Evolutionary conservation across 2,329 filamentous ascomycete species (phyloP).

Genomic region (Drechslerella dactyloides): DNA sequence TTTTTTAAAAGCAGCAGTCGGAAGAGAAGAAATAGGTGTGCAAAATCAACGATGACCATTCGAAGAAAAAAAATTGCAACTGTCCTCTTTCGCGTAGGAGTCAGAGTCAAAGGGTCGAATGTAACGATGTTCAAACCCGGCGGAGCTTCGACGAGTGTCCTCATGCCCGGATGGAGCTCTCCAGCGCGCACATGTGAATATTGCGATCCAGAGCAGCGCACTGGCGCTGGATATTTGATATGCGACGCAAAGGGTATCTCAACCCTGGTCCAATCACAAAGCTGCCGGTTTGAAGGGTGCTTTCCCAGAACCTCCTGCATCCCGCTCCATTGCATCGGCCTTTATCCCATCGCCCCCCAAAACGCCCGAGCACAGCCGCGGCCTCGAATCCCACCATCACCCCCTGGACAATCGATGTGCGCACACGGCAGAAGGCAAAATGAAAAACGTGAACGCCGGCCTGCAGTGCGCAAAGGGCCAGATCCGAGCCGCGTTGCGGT

Average conservation of each 20-base stretch:
- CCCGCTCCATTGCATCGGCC: constrained; percentile 13
- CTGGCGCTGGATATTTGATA: constrained; percentile 14
- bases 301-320: constrained; percentile 11
- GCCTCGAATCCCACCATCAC: background rate
- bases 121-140: background rate
- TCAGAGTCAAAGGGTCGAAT: too few species aligned
- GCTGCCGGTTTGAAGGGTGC: constrained; percentile 19
- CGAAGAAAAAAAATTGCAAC: too few species aligned
- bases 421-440: constrained; percentile 33
- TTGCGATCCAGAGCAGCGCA: background rate
- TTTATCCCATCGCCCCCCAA: constrained; percentile 16
- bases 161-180: background rate
- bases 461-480: constrained; percentile 10
- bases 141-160: background rate
- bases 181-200: background rate
- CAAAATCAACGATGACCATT: too few species aligned
- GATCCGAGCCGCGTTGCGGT: constrained; percentile 43
- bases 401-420: constrained; percentile 14
- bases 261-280: constrained; percentile 14
- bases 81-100: too few species aligned
- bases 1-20: background rate
- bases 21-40: background rate
- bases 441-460: too few species aligned
- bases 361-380: constrained; percentile 28
- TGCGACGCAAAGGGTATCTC: constrained; percentile 3